Base-by-base conservation (phyloP, 345 rosid genomes). In the Reutealis trisperma region DNA sequence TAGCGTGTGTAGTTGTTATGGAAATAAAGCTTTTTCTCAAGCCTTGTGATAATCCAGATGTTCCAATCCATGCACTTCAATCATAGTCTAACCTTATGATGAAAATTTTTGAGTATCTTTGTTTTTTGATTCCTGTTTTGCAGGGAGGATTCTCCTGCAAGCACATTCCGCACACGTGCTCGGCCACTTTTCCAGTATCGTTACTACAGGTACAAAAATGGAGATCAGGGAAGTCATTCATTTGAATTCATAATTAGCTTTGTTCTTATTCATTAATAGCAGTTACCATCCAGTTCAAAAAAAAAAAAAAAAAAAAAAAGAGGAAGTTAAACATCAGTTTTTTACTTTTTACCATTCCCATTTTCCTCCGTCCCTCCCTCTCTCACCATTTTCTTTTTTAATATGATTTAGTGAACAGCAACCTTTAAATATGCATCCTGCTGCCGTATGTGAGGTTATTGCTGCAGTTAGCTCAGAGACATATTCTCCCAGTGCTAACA, bases 401-500 rank as follows among this genome's bases (percentile, higher is more conserved):
- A 37, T 83, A 72, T 82, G 77, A 61, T 76, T 79, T 88, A 96
- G 99, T 91, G 97, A 92, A 88, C 99, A 96, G 80, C 98, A 96
- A 83, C 98, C 99, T 66, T 78, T 96, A 87, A 89, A 91, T 62
- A 80, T 96, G 74, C 92, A 88, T 82, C 84, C 92, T 77, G 92
- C 93, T 24, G 99, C 94, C 84, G 97, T 96, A 72, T 88, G 89
- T 64, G 99, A 96, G 87, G 98, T 96, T 79, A 96, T 96, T 63
- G 92, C 97, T 74, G 97, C 97, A 79, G 98, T 96, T 84, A 87
- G 93, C 84, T 93, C 97, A 22, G 99, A 92, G 91, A 85, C 91
- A 77, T 84, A 88, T 81, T 85, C 86, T 59, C 75, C 86, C 64
- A 89, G 84, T 84, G 84, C 89, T 68, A 89, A 87, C 84, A 74